Evolutionary conservation across 192 early-diverging fungal genomes (phyloP), one percentile per base, ranked within the genome.

Genomic region (Gigaspora rosea): DNA sequence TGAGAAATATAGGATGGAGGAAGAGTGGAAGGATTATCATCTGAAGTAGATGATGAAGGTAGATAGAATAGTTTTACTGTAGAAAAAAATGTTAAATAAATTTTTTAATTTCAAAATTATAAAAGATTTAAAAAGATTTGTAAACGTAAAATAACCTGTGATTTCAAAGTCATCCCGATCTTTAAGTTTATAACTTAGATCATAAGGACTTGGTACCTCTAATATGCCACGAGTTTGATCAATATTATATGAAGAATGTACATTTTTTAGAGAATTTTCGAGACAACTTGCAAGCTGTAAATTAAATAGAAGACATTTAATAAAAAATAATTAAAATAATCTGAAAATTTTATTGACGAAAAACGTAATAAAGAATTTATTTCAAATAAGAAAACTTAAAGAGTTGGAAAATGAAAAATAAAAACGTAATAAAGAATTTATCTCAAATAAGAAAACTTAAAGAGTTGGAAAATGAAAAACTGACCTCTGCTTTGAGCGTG

Each of bases 1-100:
- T 62, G 61, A 33, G 61, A 4, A 6, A 62, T 10, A 20, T 33
- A 62, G 13, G 22, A 32, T 32, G 61, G 27, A 10, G 61, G 61
- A 15, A 20, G 61, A 20, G 58, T 27, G 1, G 10, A 62, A 15
- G 61, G 27, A 13, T 62, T 32, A 33, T 33, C 33, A 13, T 6
- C 4, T 33, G 61, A 62, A 1, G 32, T 62, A 33, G 61, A 62
- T 33, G 61, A 62, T n/a, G 61, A 62, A 33, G 61, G 61, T 5
- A 62, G 33, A 35, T 62, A 62, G 22, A 33, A 62, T 62, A 62
- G 22, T 33, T 62, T 62, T 62, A 20, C 61, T 62, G 11, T 62
- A 32, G 35, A 62, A 33, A 33, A 0, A 20, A 20, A 27, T 27
- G 27, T 27, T 27, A 27, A 27, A 27, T 27, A 27, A 27, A 27